phyloP scores from a whole-genome alignment of 176 grass and related monocot genomes.

The Areca catechu region DNA sequence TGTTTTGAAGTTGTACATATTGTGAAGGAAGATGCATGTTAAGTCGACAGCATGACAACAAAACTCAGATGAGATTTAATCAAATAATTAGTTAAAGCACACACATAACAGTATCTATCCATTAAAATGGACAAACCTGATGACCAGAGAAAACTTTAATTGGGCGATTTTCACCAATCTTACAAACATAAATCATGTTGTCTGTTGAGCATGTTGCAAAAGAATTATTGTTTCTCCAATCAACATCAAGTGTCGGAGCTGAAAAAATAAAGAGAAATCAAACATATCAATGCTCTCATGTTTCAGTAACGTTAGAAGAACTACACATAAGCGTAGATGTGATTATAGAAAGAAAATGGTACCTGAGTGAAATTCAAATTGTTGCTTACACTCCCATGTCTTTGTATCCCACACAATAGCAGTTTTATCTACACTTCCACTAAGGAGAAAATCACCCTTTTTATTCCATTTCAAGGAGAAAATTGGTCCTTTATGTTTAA shows the following conservation, averaged over 20 bases:
- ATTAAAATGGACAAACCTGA: slow-evolving; percentile 35
- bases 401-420: slow-evolving; percentile 99
- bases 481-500: slow-evolving; percentile 94
- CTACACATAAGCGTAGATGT: too few relatives aligned
- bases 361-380: slow-evolving; percentile 99
- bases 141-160: slow-evolving; percentile 80
- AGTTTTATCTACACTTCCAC: slow-evolving; percentile 96
- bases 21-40: too few relatives aligned
- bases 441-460: slow-evolving; percentile 91
- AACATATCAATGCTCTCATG: not conserved
- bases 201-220: slow-evolving; percentile 98
- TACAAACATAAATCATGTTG: slow-evolving; percentile 95
- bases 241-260: slow-evolving; percentile 96
- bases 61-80: too few relatives aligned
- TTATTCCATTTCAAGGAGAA: slow-evolving; percentile 99
- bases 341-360: slow-evolving; percentile 10
- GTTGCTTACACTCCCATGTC: slow-evolving; percentile 94
- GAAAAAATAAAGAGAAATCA: slow-evolving; percentile 22
- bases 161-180: slow-evolving; percentile 70
- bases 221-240: slow-evolving; percentile 96
- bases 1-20: too few relatives aligned
- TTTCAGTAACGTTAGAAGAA: not conserved
- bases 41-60: too few relatives aligned
- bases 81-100: not conserved
- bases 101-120: not conserved